Evolutionary conservation across 202 grass and related monocot species (phyloP).

Genomic region (Schoenoplectus triqueter): DNA sequence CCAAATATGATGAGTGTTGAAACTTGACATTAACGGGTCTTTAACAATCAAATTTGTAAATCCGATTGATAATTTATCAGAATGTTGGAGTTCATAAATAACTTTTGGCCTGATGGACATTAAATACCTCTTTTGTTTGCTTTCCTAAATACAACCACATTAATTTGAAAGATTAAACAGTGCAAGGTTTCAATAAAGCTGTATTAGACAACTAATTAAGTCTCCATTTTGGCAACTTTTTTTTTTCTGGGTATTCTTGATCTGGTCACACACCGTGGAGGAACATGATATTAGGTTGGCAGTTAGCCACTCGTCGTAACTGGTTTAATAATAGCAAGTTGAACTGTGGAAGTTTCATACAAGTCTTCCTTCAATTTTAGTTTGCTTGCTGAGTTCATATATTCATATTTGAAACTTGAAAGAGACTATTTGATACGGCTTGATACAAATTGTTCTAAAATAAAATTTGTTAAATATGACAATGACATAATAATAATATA

Average conservation of each 20-base stretch:
- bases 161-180: not conserved
- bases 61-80: too few relatives aligned
- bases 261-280: not conserved
- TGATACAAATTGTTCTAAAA: too few relatives aligned
- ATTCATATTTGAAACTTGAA: not conserved
- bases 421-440: not conserved
- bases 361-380: not conserved
- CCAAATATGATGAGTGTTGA: not conserved
- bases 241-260: not conserved
- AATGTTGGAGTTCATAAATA: not conserved
- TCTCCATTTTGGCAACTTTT: too few relatives aligned
- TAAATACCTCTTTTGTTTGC: not conserved
- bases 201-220: not conserved
- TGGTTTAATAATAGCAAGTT: constrained; percentile 13
- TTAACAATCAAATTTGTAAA: too few relatives aligned
- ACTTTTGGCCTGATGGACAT: not conserved
- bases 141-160: not conserved
- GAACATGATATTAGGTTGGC: not conserved
- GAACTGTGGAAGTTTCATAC: constrained; percentile 22
- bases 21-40: not conserved
- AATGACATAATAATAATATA: not conserved
- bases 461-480: not conserved
- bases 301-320: not conserved
- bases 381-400: not conserved
- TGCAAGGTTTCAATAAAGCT: not conserved